Base-by-base conservation (phyloP, 352 stramenopile species). In the Pilasporangium apinafurcum region DNA sequence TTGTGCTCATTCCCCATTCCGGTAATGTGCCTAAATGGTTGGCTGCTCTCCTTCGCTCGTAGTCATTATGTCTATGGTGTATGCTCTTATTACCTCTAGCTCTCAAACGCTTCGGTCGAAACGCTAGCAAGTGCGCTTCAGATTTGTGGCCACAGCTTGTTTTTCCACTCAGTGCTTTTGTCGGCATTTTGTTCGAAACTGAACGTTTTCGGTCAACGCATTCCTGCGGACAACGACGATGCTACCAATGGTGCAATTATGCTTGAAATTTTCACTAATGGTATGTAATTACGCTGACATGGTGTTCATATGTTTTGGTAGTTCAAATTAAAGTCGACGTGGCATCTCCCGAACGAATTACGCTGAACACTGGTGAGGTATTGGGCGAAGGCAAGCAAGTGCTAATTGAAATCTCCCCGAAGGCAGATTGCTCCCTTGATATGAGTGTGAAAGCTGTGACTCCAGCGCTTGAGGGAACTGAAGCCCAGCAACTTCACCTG, bases 271-370 rank as follows among this genome's bases (percentile, higher is more conserved):
- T n/a, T 31, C 12, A 7, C n/a, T 39, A 39, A 8, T 33, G 38
- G 9, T 26, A 26, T 29, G 27, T 2, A 8, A 3, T 13, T 20
- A 17, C 42, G 16, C 25, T 25, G 18, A 30, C 3, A 17, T 17
- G 22, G 22, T 8, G 16, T 33, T 5, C 33, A 29, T 31, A 14
- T 38, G 13, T 35, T 28, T 20, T 49, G 21, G 9, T 22, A 93
- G 81, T 71, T 38, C 60, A 54, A 7, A 85, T 93, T 32, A 88
- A 91, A 41, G 78, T 93, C 5, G 82, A 94, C 37, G 79, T 94
- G 0, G 68, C 78, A 1, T 77, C 82, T 3, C 70, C 79, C 8
- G 75, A 90, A 26, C 64, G 74, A 0, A 83, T 94, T 41, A 91
- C 82, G 13, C 64, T 94, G 43, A 89, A 94, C 48, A 77, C 67